These are phyloP conservation scores for Gamarada debralockiae DNA, from an alignment of 495 filamentous ascomycete genomes.

Conservation along the genomic window DNA sequence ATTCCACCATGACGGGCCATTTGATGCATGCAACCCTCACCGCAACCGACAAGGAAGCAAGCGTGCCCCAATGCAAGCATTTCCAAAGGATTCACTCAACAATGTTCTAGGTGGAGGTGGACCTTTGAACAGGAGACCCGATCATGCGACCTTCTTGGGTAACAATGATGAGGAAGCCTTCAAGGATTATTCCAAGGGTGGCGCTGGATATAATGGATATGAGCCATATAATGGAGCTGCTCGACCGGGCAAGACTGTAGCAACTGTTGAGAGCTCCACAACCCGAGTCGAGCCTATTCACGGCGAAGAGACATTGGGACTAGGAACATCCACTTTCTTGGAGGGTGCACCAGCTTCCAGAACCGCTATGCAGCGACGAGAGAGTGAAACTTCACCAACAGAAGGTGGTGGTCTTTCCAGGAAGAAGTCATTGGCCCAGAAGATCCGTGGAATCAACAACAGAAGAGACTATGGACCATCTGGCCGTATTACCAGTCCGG, in stretches of 20 bases:
- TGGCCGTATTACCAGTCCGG: constrained; percentile 49
- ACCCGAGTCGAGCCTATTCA: constrained; percentile 65
- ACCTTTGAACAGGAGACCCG: constrained; percentile 74
- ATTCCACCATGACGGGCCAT: constrained; percentile 98
- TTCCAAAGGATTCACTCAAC: constrained; percentile 86
- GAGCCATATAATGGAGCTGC: constrained; percentile 31
- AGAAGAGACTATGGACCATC: constrained; percentile 47
- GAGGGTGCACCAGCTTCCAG: constrained; percentile 90
- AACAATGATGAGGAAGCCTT: constrained; percentile 76
- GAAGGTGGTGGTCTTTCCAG: constrained; percentile 73
- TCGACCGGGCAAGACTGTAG: constrained; percentile 33
- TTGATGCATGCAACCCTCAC: constrained; percentile 95
- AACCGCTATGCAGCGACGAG: constrained; percentile 73
- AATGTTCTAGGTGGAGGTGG: constrained; percentile 88
- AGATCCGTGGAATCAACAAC: constrained; percentile 66
- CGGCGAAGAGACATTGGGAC: constrained; percentile 75
- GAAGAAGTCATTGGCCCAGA: constrained; percentile 91
- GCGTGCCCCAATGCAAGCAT: constrained; percentile 93
- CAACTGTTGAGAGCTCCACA: constrained; percentile 45
- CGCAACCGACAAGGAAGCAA: constrained; percentile 82
- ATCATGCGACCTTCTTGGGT: constrained; percentile 81
- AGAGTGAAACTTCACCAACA: constrained; percentile 51
- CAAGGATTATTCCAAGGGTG: constrained; percentile 61
- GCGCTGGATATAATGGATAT: constrained; percentile 22
- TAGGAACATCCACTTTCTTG: constrained; percentile 93